These are phyloP conservation scores for Aspergillus kassunensis DNA, from an alignment of 495 filamentous ascomycete species.

Conservation along the genomic window DNA sequence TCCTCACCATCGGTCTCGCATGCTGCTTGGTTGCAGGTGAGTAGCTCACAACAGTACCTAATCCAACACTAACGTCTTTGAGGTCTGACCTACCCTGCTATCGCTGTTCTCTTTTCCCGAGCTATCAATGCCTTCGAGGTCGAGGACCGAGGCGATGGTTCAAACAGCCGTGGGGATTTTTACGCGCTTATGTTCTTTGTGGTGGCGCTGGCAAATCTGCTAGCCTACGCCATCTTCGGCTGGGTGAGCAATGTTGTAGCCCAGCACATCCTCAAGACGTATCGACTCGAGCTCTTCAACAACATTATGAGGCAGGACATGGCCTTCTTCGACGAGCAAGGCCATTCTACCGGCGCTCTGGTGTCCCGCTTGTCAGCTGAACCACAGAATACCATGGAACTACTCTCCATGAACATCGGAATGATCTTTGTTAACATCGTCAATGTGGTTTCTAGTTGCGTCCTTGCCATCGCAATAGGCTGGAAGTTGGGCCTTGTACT, in stretches of 20 bases:
- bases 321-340: constrained; percentile 76
- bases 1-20: no score
- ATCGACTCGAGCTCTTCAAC: constrained; percentile 73
- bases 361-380: constrained; percentile 61
- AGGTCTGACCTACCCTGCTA: no score
- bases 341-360: constrained; percentile 79
- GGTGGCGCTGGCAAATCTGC: constrained; percentile 44
- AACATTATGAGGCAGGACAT: constrained; percentile 89
- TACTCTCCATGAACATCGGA: constrained; percentile 73
- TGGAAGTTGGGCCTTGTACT: constrained; percentile 57
- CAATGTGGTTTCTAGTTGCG: constrained; percentile 34
- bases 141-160: no score
- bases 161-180: constrained; percentile 62
- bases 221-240: constrained; percentile 51
- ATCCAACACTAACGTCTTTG: no score
- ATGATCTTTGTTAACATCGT: constrained; percentile 66
- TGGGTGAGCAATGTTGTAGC: constrained; percentile 50
- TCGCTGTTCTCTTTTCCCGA: no score
- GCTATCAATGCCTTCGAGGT: no score
- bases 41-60: no score
- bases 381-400: constrained; percentile 79
- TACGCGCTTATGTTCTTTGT: constrained; percentile 62
- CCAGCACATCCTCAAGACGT: constrained; percentile 65
- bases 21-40: no score
- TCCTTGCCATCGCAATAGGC: constrained; percentile 31